Percentiles rank a stretch among this genome's conserved stretches.
phyloP scores from a whole-genome alignment of 2,329 filamentous ascomycete species.

The Penicillium sp. region DNA sequence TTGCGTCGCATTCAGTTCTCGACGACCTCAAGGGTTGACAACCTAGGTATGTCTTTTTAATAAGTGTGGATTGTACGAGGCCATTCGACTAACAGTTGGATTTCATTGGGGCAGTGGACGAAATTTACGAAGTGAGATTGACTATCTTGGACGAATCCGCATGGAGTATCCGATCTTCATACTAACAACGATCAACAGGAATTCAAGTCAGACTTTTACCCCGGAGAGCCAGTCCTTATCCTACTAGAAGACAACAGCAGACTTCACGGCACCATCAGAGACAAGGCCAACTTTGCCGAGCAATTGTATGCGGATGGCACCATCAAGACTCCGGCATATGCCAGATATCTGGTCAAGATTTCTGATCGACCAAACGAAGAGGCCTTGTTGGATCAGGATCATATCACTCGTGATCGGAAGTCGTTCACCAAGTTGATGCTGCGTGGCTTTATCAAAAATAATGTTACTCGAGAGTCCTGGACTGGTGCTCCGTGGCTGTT shows the following conservation, averaged over 20 bases:
- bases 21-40: slow-evolving; percentile 86
- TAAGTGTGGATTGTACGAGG: neutral
- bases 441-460: slow-evolving; percentile 92
- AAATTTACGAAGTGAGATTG: slow-evolving; percentile 54
- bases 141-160: slow-evolving; percentile 5
- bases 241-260: slow-evolving; percentile 72
- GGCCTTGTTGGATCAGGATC: slow-evolving; percentile 77
- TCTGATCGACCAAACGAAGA: slow-evolving; percentile 72
- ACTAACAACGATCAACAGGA: slow-evolving; percentile 50
- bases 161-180: neutral
- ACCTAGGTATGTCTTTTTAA: slow-evolving; percentile 56
- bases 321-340: slow-evolving; percentile 69
- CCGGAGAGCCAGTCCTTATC: slow-evolving; percentile 81
- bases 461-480: slow-evolving; percentile 89
- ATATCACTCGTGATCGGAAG: slow-evolving; percentile 86
- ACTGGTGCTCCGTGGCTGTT: slow-evolving; percentile 97
- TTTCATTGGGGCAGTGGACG: slow-evolving; percentile 50
- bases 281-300: slow-evolving; percentile 78
- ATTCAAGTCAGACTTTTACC: slow-evolving; percentile 90
- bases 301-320: slow-evolving; percentile 69
- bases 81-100: slow-evolving; percentile 27
- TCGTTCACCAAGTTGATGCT: slow-evolving; percentile 94
- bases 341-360: slow-evolving; percentile 80
- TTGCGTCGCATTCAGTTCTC: slow-evolving; percentile 91
- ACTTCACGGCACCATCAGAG: slow-evolving; percentile 75